Conservation (phyloP, 352 stramenopile species). For the Phytophthora meadii region DNA sequence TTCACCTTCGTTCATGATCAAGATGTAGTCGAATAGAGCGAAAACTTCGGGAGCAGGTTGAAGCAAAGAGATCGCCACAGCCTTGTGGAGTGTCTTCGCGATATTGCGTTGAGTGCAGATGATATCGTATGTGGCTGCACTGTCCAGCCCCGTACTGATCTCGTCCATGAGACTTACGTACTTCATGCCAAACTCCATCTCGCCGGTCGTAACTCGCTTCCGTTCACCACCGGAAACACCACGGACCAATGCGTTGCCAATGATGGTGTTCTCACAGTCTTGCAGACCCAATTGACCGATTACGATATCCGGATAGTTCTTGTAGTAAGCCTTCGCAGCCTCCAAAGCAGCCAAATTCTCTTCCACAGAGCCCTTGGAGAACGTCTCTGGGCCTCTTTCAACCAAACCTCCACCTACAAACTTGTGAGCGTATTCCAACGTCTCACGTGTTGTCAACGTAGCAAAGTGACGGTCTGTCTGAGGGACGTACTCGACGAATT, state of each 20-base stretch:
- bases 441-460: constrained; percentile 41
- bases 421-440: constrained; percentile 13
- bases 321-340: constrained; percentile 29
- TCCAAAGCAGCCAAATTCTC: constrained; percentile 27
- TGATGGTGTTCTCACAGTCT: constrained; percentile 61
- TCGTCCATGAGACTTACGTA: constrained; percentile 72
- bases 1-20: constrained; percentile 50
- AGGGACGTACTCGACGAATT: constrained; percentile 33
- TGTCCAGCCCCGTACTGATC: constrained; percentile 57
- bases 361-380: constrained; percentile 19
- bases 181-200: constrained; percentile 91
- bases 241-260: constrained; percentile 57
- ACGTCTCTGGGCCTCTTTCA: constrained; percentile 39
- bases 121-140: constrained; percentile 56
- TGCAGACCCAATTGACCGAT: constrained; percentile 45
- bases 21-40: constrained; percentile 49
- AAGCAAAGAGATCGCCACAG: constrained; percentile 76
- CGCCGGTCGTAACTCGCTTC: constrained; percentile 78
- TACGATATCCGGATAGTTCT: constrained; percentile 31
- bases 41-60: constrained; percentile 76
- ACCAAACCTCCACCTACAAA: constrained; percentile 29
- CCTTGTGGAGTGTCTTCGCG: constrained; percentile 46
- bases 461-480: constrained; percentile 38
- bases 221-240: constrained; percentile 68
- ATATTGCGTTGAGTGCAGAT: constrained; percentile 44